These are phyloP conservation scores for Silene vulgaris DNA, from an alignment of 179 eudicot genomes.

Conservation along the genomic window DNA sequence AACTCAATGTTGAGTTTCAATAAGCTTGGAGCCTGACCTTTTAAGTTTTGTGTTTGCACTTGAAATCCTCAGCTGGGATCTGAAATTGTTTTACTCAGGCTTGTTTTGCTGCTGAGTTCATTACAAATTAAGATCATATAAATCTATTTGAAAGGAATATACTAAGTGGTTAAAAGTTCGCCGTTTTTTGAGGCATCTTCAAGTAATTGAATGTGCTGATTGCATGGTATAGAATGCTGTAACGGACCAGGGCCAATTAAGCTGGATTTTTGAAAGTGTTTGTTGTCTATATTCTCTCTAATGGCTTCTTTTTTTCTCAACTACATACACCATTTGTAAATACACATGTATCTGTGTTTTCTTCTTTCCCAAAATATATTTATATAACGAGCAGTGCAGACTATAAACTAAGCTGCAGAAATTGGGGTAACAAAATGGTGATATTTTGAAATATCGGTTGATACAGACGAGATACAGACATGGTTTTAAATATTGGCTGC, in stretches of 20 bases:
- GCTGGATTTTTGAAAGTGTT: neutral
- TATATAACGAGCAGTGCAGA: neutral
- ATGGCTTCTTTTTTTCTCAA: neutral
- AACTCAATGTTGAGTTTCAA: neutral
- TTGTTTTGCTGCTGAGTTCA: neutral
- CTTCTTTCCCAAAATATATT: neutral
- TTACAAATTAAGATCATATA: neutral
- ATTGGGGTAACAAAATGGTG: neutral
- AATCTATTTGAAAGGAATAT: conserved; percentile 1
- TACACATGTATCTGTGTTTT: neutral
- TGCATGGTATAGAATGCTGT: neutral
- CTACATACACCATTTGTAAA: neutral
- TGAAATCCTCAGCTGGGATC: neutral
- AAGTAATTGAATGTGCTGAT: conserved; percentile 12
- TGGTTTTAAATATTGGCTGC: no score
- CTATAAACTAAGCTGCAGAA: neutral
- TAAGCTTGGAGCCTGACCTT: neutral
- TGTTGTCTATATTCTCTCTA: neutral
- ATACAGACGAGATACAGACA: neutral
- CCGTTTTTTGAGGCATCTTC: neutral
- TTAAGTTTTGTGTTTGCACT: neutral
- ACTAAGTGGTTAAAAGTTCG: neutral
- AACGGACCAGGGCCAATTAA: no score
- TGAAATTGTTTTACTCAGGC: neutral
- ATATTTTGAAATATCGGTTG: neutral